Conservation (phyloP, 1,284 basidiomycete species). For the Cutaneotrichosporon mucoides region DNA sequence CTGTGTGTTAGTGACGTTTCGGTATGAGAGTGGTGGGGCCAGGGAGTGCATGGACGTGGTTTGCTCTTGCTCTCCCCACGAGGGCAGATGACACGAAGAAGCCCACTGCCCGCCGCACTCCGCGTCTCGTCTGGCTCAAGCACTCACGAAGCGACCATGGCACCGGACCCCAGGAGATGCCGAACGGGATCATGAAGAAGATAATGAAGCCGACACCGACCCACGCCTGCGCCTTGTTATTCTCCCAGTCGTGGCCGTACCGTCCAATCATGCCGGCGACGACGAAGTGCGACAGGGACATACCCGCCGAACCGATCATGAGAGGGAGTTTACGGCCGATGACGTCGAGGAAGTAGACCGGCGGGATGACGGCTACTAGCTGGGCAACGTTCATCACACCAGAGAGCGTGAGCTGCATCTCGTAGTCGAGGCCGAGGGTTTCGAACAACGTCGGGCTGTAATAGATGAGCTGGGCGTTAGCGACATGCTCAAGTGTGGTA, state of each 20-base stretch:
- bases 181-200: slow-evolving; percentile 21
- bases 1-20: not conserved
- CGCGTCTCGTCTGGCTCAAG: slow-evolving; percentile 10
- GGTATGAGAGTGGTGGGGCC: too few relatives aligned
- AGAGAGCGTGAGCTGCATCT: slow-evolving; percentile 29
- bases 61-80: too few relatives aligned
- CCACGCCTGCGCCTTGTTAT: slow-evolving; percentile 21
- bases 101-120: too few relatives aligned
- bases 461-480: slow-evolving; percentile 18
- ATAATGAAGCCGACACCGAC: slow-evolving; percentile 31
- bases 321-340: slow-evolving; percentile 40
- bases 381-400: slow-evolving; percentile 46
- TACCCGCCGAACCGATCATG: slow-evolving; percentile 23
- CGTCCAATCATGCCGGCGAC: slow-evolving; percentile 26
- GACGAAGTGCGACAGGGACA: slow-evolving; percentile 23
- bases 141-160: slow-evolving; percentile 38
- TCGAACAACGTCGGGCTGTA: slow-evolving; percentile 43
- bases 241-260: slow-evolving; percentile 17
- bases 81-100: too few relatives aligned
- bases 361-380: slow-evolving; percentile 34
- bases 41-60: too few relatives aligned
- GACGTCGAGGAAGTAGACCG: slow-evolving; percentile 44
- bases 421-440: slow-evolving; percentile 33
- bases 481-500: too few relatives aligned
- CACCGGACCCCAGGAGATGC: slow-evolving; percentile 22